Percentiles rank a stretch among this genome's conserved stretches.
Evolutionary conservation across 2,329 filamentous ascomycete genomes (phyloP).

Genomic region (Xylaria sp.): DNA sequence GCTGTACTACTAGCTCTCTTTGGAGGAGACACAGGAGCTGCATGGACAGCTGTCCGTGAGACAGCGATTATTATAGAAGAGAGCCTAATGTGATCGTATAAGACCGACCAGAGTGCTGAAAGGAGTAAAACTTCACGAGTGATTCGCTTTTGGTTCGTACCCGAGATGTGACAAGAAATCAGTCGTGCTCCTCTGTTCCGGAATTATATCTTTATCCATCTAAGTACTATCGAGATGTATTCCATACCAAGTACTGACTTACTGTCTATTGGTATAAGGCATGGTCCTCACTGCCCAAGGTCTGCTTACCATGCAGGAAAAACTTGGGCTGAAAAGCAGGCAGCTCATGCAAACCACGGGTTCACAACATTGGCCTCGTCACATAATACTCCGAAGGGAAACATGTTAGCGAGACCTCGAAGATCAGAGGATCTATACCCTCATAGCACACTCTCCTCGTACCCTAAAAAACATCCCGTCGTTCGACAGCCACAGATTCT

Average conservation of each 20-base stretch:
- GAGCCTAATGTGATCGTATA: constrained; percentile 10
- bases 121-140: constrained; percentile 1
- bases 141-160: constrained; percentile 11
- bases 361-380: constrained; percentile 17
- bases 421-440: background rate
- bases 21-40: constrained; percentile 40
- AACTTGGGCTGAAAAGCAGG: constrained; percentile 15
- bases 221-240: background rate
- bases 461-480: background rate
- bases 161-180: constrained; percentile 22
- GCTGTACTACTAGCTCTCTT: constrained; percentile 25
- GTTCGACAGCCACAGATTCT: constrained; percentile 14
- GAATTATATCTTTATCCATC: background rate
- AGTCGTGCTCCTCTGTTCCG: constrained; percentile 19
- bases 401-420: background rate
- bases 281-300: constrained; percentile 19
- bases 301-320: background rate
- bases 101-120: constrained; percentile 10
- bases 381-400: constrained; percentile 7
- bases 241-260: background rate
- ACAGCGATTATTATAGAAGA: constrained; percentile 15
- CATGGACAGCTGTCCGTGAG: constrained; percentile 42
- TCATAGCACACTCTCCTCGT: background rate
- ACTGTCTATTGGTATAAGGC: background rate
- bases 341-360: constrained; percentile 8